Conservation (phyloP, 192 early-diverging fungal genomes). For the Phycomyces nitens region DNA sequence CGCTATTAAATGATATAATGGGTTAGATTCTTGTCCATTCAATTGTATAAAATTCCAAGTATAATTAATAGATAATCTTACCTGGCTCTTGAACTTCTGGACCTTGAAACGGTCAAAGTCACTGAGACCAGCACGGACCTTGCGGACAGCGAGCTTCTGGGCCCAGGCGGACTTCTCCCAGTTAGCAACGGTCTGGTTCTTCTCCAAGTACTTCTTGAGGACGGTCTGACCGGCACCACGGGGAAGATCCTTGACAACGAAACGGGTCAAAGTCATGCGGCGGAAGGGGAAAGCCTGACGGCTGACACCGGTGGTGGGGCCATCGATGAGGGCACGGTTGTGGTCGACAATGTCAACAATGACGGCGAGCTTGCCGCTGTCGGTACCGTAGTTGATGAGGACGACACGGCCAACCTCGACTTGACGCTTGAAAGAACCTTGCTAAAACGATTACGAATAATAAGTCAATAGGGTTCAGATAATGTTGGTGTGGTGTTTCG, state of each 20-base stretch:
- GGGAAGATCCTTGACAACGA: slow-evolving; percentile 82
- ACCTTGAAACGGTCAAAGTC: slow-evolving; percentile 99
- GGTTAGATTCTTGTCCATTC: too few species aligned
- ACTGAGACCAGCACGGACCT: slow-evolving; percentile 67
- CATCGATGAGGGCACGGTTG: slow-evolving; percentile 95
- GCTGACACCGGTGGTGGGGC: slow-evolving; percentile 90
- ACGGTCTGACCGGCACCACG: slow-evolving; percentile 73
- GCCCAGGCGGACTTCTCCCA: slow-evolving; percentile 94
- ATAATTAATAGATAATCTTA: slow-evolving; percentile 30
- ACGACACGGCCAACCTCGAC: slow-evolving; percentile 99
- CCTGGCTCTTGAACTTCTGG: slow-evolving; percentile 89
- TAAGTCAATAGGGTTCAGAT: background rate
- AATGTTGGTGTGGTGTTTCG: background rate
- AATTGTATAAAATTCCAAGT: background rate
- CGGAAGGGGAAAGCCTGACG: slow-evolving; percentile 89
- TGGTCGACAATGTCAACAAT: slow-evolving; percentile 99
- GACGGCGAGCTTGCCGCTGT: slow-evolving; percentile 96
- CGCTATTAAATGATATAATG: too few species aligned
- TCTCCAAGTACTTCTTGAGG: slow-evolving; percentile 79
- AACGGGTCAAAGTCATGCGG: slow-evolving; percentile 86
- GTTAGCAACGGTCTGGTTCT: slow-evolving; percentile 72
- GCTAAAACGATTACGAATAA: slow-evolving; percentile 24
- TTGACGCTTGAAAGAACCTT: slow-evolving; percentile 79
- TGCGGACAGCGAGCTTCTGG: slow-evolving; percentile 89
- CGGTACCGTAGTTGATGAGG: slow-evolving; percentile 88